phyloP scores from a whole-genome alignment of 106 monocot genomes.

The Acanthochlamys bracteata region DNA sequence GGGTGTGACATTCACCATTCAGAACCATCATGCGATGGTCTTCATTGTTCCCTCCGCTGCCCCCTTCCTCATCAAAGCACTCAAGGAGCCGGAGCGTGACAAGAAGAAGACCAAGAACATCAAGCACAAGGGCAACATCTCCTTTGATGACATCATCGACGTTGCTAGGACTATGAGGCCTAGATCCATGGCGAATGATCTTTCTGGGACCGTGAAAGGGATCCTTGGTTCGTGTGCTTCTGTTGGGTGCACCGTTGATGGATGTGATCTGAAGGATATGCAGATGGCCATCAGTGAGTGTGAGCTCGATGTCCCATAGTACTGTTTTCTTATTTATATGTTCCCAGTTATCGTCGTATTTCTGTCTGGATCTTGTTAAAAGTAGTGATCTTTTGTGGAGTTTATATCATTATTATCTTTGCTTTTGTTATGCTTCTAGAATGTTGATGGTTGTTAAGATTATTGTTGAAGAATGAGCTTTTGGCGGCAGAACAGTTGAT shows the following conservation, averaged over 20 bases:
- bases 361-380: no score
- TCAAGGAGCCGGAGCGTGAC: conserved; percentile 42
- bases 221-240: conserved; percentile 15
- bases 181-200: conserved; percentile 18
- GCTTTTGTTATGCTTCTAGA: no score
- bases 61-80: conserved; percentile 34
- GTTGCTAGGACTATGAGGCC: conserved; percentile 5
- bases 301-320: conserved; percentile 7
- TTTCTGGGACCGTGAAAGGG: conserved; percentile 14
- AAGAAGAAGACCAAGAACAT: conserved; percentile 24
- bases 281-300: conserved; percentile 12
- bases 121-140: conserved; percentile 31
- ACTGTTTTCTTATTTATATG: no score
- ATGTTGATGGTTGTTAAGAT: no score
- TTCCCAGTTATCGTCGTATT: no score
- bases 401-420: no score
- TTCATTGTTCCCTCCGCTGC: conserved; percentile 34
- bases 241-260: conserved; percentile 19
- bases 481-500: no score
- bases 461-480: no score
- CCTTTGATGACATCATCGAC: conserved; percentile 11
- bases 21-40: conserved; percentile 44
- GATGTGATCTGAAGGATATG: conserved; percentile 14
- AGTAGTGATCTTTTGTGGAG: no score
- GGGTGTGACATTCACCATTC: conserved; percentile 16